Conservation (phyloP, 1,284 basidiomycete species). For the Austroboletus novae-zelandiae region DNA sequence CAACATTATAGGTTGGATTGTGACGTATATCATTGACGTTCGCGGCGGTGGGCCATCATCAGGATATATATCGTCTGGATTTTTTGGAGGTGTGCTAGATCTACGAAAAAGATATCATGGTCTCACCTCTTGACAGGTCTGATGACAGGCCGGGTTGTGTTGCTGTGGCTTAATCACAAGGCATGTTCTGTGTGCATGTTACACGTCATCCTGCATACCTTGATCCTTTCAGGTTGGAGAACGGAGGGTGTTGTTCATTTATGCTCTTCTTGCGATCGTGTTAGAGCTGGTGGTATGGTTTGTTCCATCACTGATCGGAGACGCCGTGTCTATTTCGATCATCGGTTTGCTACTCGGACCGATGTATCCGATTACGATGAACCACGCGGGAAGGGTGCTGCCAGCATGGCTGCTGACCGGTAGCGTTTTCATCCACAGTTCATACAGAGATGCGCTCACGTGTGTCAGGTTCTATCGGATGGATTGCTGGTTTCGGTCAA, state of each 20-base stretch:
- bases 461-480: slow-evolving; percentile 43
- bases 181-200: slow-evolving; percentile 3
- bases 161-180: slow-evolving; percentile 32
- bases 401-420: slow-evolving; percentile 52
- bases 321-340: slow-evolving; percentile 51
- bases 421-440: slow-evolving; percentile 4
- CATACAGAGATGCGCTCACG: not conserved
- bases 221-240: slow-evolving; percentile 27
- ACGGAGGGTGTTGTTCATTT: slow-evolving; percentile 30
- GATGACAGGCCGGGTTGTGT: slow-evolving; percentile 24
- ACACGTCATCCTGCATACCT: not conserved
- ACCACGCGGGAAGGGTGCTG: slow-evolving; percentile 45
- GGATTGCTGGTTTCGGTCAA: slow-evolving; percentile 53
- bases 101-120: not conserved
- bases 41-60: slow-evolving; percentile 46
- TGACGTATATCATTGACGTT: slow-evolving; percentile 47
- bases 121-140: slow-evolving; percentile 18
- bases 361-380: slow-evolving; percentile 55
- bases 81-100: slow-evolving; percentile 43
- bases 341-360: slow-evolving; percentile 55
- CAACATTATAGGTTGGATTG: slow-evolving; percentile 44
- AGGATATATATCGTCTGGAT: slow-evolving; percentile 52
- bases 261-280: slow-evolving; percentile 38
- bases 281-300: slow-evolving; percentile 60
- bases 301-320: slow-evolving; percentile 51